These are phyloP conservation scores for Backusella macrospora DNA, from an alignment of 192 early-diverging fungal species.

Conservation along the genomic window DNA sequence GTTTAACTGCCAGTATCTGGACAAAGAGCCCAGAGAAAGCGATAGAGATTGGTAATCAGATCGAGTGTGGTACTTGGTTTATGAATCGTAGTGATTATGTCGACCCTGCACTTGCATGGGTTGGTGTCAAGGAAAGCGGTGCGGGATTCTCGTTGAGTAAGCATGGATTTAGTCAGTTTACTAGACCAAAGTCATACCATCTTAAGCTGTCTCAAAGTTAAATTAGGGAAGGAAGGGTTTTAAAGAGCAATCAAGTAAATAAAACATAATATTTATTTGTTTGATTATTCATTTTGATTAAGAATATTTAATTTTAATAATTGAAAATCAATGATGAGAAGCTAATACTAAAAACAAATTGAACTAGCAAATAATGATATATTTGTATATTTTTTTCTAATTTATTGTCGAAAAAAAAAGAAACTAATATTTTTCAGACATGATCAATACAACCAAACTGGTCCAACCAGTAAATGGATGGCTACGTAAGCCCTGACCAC, in stretches of 20 bases:
- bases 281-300: background rate
- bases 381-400: background rate
- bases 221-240: background rate
- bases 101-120: conserved; percentile 82
- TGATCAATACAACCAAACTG: conserved; percentile 76
- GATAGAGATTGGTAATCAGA: conserved; percentile 58
- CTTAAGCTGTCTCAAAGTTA: conserved; percentile 33
- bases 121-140: conserved; percentile 76
- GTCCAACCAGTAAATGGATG: conserved; percentile 99
- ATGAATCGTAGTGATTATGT: conserved; percentile 86
- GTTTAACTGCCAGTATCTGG: conserved; percentile 83
- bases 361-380: background rate
- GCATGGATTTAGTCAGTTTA: conserved; percentile 74
- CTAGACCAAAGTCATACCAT: conserved; percentile 46
- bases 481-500: conserved; percentile 75
- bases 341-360: background rate
- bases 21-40: conserved; percentile 65
- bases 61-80: conserved; percentile 82
- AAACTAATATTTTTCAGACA: conserved; percentile 77
- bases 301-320: too few relatives aligned
- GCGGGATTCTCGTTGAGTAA: conserved; percentile 69
- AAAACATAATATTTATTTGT: background rate
- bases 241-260: background rate
- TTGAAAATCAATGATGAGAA: background rate
- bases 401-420: background rate